phyloP scores from a whole-genome alignment of 2,329 filamentous ascomycete genomes.

The Colletotrichum liaoningense region DNA sequence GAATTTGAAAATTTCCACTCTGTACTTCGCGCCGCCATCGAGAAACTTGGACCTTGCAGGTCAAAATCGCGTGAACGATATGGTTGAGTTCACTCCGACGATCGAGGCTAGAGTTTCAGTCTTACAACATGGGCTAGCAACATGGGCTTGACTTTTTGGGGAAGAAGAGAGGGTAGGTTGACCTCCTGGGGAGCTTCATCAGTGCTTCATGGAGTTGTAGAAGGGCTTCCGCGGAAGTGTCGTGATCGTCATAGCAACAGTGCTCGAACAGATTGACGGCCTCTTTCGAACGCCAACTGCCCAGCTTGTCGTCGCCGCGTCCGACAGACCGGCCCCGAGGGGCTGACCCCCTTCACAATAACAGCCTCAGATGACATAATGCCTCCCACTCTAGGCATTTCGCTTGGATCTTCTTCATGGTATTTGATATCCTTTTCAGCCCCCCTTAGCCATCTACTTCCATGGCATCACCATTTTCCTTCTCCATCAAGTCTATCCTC shows the following conservation, averaged over 20 bases:
- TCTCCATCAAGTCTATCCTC: constrained; percentile 63
- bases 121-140: no score
- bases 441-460: constrained; percentile 44
- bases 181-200: neutral
- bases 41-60: no score
- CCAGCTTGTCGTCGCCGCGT: neutral
- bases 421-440: neutral
- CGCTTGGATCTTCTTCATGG: neutral
- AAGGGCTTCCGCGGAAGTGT: neutral
- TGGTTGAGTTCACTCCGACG: no score
- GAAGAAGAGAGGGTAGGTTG: no score
- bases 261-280: neutral
- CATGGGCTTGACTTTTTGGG: no score
- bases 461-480: constrained; percentile 45
- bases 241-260: neutral
- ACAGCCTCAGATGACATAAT: neutral
- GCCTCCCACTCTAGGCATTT: neutral
- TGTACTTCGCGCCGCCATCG: no score
- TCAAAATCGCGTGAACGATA: no score
- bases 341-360: neutral
- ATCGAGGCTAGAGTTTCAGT: no score
- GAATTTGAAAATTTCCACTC: neutral
- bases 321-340: no score
- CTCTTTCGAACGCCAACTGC: neutral
- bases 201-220: neutral